Evolutionary conservation across 352 stramenopile genomes (phyloP).

Genomic region (Phytopythium delawarense): DNA sequence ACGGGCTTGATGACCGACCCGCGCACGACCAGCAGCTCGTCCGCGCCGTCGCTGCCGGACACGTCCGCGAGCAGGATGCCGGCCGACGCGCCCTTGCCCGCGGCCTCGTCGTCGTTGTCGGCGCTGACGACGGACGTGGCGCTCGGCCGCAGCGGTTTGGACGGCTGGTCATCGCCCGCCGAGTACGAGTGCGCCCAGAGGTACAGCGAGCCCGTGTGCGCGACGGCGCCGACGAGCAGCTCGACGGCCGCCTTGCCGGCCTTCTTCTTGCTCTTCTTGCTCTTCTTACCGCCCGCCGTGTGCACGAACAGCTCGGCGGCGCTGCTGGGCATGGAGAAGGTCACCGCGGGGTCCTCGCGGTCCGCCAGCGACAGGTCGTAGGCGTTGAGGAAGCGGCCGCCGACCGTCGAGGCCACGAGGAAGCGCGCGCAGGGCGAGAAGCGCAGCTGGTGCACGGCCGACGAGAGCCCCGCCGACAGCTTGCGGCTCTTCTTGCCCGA

Average conservation of each 20-base stretch:
- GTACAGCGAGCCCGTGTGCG: constrained; percentile 58
- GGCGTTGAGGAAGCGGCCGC: constrained; percentile 79
- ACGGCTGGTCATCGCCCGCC: constrained; percentile 28
- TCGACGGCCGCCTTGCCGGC: constrained; percentile 35
- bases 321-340: constrained; percentile 71
- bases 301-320: constrained; percentile 42
- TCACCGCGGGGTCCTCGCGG: constrained; percentile 64
- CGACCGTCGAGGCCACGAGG: constrained; percentile 65
- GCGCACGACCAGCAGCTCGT: constrained; percentile 57
- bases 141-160: constrained; percentile 61
- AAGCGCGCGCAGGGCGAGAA: constrained; percentile 67
- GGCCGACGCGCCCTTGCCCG: constrained; percentile 20
- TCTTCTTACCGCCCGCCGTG: constrained; percentile 55
- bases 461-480: constrained; percentile 67
- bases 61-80: constrained; percentile 45
- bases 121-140: constrained; percentile 25
- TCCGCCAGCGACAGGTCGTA: constrained; percentile 65
- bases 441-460: constrained; percentile 59
- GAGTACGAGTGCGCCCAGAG: constrained; percentile 71
- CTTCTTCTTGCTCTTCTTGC: constrained; percentile 39
- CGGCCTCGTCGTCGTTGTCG: constrained; percentile 12
- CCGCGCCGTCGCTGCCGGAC: constrained; percentile 18
- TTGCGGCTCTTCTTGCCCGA: constrained; percentile 81
- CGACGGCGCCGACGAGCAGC: constrained; percentile 55
- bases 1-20: constrained; percentile 72